Evolutionary conservation across 345 rosid genomes (phyloP).

Genomic region (Noccaea caerulescens): DNA sequence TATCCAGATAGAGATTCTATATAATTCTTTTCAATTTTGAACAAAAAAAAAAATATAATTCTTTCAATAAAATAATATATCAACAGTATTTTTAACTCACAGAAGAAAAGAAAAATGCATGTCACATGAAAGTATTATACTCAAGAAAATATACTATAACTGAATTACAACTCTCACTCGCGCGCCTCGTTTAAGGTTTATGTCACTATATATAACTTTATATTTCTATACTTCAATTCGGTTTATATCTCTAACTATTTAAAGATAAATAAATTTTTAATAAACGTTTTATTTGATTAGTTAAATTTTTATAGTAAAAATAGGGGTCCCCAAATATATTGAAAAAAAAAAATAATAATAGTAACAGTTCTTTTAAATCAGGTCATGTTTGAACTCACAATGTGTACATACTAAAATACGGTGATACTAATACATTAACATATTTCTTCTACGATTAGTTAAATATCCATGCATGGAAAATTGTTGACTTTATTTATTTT

Average conservation of each 20-base stretch:
- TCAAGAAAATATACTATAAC: too few species aligned
- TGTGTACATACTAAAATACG: not conserved
- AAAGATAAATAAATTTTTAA: too few species aligned
- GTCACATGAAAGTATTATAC: too few species aligned
- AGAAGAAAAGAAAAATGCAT: not conserved
- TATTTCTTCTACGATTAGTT: slow-evolving; percentile 5
- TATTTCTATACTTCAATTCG: too few species aligned
- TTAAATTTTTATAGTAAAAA: not conserved
- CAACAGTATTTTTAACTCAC: not conserved
- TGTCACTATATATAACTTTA: too few species aligned
- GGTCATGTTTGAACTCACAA: not conserved
- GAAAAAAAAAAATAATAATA: too few species aligned
- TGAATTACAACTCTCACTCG: too few species aligned
- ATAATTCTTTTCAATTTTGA: not conserved
- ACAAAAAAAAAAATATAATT: not conserved
- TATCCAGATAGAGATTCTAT: slow-evolving; percentile 3
- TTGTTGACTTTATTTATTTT: not conserved
- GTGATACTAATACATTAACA: too few species aligned
- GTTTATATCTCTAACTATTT: too few species aligned
- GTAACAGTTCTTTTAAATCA: not conserved
- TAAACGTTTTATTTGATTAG: not conserved
- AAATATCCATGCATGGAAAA: not conserved
- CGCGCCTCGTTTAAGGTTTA: too few species aligned
- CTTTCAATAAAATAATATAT: not conserved
- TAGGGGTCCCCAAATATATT: not conserved